Percentiles rank a stretch among this genome's conserved stretches.
Evolutionary conservation across 2,329 filamentous ascomycete species (phyloP).

Genomic region (Cordyceps fumosorosea): DNA sequence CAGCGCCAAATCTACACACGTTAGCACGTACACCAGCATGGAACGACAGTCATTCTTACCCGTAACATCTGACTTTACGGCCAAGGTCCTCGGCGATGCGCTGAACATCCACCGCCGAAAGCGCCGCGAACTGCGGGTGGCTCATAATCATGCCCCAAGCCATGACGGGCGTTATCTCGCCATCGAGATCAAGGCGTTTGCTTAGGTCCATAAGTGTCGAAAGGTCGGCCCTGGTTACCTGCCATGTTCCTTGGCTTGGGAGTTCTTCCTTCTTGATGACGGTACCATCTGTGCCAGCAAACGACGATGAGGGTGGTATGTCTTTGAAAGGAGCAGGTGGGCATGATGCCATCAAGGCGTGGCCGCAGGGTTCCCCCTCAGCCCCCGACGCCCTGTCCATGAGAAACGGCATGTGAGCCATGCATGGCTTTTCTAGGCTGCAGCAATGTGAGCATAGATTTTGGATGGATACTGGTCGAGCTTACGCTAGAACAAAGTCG

Average conservation of each 20-base stretch:
- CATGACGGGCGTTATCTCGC: slow-evolving; percentile 93
- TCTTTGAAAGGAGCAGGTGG: slow-evolving; percentile 60
- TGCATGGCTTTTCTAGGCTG: slow-evolving; percentile 88
- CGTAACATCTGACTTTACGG: slow-evolving; percentile 85
- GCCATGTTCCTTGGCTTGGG: slow-evolving; percentile 64
- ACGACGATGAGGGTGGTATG: slow-evolving; percentile 44
- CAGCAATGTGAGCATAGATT: slow-evolving; percentile 25
- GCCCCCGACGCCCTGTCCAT: slow-evolving; percentile 52
- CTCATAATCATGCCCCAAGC: slow-evolving; percentile 77
- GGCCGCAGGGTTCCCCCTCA: slow-evolving; percentile 69
- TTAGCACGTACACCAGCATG: slow-evolving; percentile 8
- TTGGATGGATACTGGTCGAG: neutral
- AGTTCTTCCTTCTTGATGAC: slow-evolving; percentile 23
- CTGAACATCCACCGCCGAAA: slow-evolving; percentile 63
- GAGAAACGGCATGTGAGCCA: slow-evolving; percentile 80
- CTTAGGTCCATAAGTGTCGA: slow-evolving; percentile 79
- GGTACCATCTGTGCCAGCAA: slow-evolving; percentile 37
- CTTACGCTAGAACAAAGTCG: slow-evolving; percentile 84
- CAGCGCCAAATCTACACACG: slow-evolving; percentile 50
- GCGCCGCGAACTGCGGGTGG: slow-evolving; percentile 60
- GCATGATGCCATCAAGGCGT: slow-evolving; percentile 89
- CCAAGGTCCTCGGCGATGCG: slow-evolving; percentile 66
- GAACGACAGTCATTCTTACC: slow-evolving; percentile 49
- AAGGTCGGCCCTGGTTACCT: slow-evolving; percentile 69
- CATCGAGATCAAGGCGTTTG: slow-evolving; percentile 72